phyloP scores from a whole-genome alignment of 1,284 basidiomycete species.

The Trichosporon sp. region DNA sequence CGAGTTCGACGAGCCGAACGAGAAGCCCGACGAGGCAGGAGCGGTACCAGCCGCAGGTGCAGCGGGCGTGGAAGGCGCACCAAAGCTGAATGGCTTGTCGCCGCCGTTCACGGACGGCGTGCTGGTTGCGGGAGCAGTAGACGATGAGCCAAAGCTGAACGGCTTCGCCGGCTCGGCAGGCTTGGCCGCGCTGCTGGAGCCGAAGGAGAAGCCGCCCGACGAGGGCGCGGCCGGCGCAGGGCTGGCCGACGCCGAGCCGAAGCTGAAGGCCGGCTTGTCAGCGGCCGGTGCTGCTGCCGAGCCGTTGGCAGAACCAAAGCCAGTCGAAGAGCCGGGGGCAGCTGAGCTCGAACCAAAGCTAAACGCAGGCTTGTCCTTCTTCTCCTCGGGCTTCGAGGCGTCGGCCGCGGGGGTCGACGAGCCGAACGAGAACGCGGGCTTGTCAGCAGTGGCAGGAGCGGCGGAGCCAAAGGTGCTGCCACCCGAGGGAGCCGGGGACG shows the following conservation, averaged over 20 bases:
- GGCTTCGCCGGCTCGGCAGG: constrained; percentile 1
- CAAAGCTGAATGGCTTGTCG: constrained; percentile 1
- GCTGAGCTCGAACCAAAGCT: constrained; percentile 22
- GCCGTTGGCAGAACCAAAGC: not conserved
- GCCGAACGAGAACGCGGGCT: constrained; percentile 8
- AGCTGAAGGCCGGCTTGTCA: constrained; percentile 20
- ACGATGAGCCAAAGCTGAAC: constrained; percentile 25
- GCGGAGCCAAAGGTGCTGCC: not conserved
- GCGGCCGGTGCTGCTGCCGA: not conserved
- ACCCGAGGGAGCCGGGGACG: constrained; percentile 9
- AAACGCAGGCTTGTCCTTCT: constrained; percentile 17
- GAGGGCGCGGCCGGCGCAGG: not conserved
- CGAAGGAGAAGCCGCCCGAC: constrained; percentile 6
- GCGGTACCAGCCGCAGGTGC: constrained; percentile 3
- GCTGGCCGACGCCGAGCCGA: constrained; percentile 19
- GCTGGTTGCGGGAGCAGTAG: constrained; percentile 6
- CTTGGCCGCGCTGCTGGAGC: not conserved
- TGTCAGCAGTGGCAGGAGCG: not conserved
- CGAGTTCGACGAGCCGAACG: constrained; percentile 1
- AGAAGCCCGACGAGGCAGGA: not conserved
- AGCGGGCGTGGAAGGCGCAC: not conserved
- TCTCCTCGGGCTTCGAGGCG: not conserved
- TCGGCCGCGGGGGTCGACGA: not conserved
- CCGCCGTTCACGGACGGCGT: not conserved
- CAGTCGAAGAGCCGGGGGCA: not conserved